These are phyloP conservation scores for Fusarium citri DNA, from an alignment of 2,329 filamentous ascomycete genomes.

Conservation along the genomic window DNA sequence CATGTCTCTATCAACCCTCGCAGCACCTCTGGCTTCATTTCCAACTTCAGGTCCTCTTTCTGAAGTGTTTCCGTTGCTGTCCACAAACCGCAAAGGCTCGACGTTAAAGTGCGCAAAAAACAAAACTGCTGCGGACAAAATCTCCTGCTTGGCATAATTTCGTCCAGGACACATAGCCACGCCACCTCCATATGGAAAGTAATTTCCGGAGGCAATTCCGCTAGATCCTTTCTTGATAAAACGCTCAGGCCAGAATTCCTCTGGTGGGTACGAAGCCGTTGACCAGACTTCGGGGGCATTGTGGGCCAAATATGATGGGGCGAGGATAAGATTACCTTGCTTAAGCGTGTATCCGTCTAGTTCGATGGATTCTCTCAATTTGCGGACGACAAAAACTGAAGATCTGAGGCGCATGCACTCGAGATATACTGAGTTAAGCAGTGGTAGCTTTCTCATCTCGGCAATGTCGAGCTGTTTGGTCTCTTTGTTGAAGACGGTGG, in stretches of 20 bases:
- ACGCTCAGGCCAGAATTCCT: conserved; percentile 42
- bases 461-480: conserved; percentile 19
- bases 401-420: conserved; percentile 41
- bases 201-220: conserved; percentile 35
- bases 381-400: conserved; percentile 40
- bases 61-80: conserved; percentile 20
- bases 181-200: conserved; percentile 45
- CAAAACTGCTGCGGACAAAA: conserved; percentile 37
- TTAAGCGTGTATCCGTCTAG: conserved; percentile 40
- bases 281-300: conserved; percentile 38
- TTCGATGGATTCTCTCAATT: conserved; percentile 38
- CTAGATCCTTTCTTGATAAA: conserved; percentile 32
- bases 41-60: conserved; percentile 41
- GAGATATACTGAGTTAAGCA: conserved; percentile 39
- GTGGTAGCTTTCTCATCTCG: conserved; percentile 29
- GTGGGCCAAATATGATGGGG: conserved; percentile 41
- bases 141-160: conserved; percentile 46
- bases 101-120: conserved; percentile 38
- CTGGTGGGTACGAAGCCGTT: conserved; percentile 18
- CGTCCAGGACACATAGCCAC: conserved; percentile 45
- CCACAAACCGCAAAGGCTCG: conserved; percentile 29
- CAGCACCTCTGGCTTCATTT: conserved; percentile 40
- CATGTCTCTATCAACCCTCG: conserved; percentile 39
- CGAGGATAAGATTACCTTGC: conserved; percentile 39
- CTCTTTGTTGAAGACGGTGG: conserved; percentile 13